These are phyloP conservation scores for Mycosphaerelloides madeirae DNA, from an alignment of 2,329 filamentous ascomycete genomes.

Conservation along the genomic window DNA sequence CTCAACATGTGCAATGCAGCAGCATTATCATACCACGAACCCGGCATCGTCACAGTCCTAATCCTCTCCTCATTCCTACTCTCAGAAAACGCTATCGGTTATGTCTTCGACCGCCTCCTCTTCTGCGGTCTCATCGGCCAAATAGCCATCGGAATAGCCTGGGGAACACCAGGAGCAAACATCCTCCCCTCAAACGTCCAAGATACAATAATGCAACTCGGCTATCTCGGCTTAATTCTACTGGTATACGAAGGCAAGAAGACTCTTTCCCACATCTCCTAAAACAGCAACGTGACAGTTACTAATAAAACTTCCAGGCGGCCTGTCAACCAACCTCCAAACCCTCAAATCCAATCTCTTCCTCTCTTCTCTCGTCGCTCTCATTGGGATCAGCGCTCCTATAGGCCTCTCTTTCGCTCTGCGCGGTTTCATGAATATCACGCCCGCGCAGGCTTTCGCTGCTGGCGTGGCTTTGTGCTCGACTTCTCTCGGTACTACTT, in stretches of 20 bases:
- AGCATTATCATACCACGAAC: constrained; percentile 24
- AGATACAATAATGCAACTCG: constrained; percentile 57
- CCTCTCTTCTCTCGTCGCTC: constrained; percentile 58
- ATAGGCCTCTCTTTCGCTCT: constrained; percentile 64
- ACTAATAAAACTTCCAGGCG: constrained; percentile 40
- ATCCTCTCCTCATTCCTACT: constrained; percentile 56
- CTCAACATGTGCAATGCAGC: constrained; percentile 5
- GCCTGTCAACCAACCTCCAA: constrained; percentile 52
- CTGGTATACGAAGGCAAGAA: constrained; percentile 63
- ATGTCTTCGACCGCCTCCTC: constrained; percentile 18
- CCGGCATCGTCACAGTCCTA: constrained; percentile 53
- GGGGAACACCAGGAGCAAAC: constrained; percentile 61
- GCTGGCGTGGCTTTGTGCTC: constrained; percentile 69
- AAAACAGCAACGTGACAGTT: neutral
- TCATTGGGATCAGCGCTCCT: constrained; percentile 60
- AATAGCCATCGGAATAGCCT: constrained; percentile 65
- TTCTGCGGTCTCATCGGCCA: constrained; percentile 64
- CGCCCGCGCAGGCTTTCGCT: constrained; percentile 61
- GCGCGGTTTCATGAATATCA: constrained; percentile 46
- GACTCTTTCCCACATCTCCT: neutral
- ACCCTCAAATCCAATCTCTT: constrained; percentile 56
- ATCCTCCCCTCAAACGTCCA: constrained; percentile 54
- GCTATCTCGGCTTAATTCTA: constrained; percentile 68
- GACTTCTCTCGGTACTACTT: constrained; percentile 69
- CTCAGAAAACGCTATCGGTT: constrained; percentile 20